Evolutionary conservation across 306 rosid genomes (phyloP).

Genomic region (Cucurbita argyrosperma): DNA sequence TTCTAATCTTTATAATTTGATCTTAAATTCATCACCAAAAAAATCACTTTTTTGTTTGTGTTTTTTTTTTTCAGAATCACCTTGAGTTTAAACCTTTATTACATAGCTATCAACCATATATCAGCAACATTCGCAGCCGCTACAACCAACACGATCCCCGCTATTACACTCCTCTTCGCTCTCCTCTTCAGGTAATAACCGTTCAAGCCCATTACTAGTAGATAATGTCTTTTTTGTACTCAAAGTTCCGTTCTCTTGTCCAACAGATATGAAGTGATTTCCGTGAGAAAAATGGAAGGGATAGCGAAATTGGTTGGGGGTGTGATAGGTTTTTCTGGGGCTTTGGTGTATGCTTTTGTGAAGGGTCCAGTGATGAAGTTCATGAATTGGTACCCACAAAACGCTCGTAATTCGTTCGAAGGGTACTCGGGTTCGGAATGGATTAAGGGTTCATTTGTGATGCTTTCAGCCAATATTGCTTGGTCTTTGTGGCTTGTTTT

Average conservation of each 20-base stretch:
- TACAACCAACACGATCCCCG: conserved; percentile 60
- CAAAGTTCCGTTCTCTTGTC: no score
- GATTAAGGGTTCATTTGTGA: conserved; percentile 52
- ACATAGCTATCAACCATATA: conserved; percentile 53
- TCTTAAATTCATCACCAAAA: not conserved
- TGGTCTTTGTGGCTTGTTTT: conserved; percentile 87
- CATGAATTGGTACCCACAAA: conserved; percentile 24
- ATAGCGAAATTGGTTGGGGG: conserved; percentile 66
- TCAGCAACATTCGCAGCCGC: conserved; percentile 95
- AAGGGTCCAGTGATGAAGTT: conserved; percentile 55
- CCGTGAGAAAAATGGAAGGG: conserved; percentile 37
- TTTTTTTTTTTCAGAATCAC: conserved; percentile 35
- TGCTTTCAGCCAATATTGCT: conserved; percentile 65
- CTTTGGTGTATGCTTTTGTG: conserved; percentile 53
- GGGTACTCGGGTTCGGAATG: conserved; percentile 24
- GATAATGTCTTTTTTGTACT: no score
- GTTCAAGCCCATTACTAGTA: no score
- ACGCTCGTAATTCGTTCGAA: not conserved
- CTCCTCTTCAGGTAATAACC: conserved; percentile 30
- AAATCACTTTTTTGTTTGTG: not conserved
- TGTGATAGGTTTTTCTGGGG: conserved; percentile 51
- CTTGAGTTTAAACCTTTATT: conserved; percentile 65
- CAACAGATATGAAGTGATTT: conserved; percentile 53
- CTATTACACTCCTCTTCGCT: conserved; percentile 69
- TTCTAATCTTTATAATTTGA: not conserved